phyloP scores from a whole-genome alignment of 2,329 filamentous ascomycete species.

The Myriosclerotinia scirpicola region DNA sequence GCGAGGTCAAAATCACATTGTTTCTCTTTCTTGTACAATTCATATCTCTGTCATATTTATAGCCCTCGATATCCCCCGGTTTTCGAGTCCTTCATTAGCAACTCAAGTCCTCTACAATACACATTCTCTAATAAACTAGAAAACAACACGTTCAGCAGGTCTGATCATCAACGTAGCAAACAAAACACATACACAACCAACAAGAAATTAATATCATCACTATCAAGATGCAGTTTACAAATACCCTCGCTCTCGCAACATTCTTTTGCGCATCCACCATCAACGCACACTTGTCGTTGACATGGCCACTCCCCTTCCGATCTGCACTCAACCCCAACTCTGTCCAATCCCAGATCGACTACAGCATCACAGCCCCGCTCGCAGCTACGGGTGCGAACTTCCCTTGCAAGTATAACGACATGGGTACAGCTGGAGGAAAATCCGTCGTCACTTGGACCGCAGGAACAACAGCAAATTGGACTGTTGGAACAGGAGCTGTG shows the following conservation, averaged over 20 bases:
- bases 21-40: neutral
- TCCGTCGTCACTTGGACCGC: constrained; percentile 48
- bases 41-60: neutral
- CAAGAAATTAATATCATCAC: neutral
- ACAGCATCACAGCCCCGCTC: constrained; percentile 28
- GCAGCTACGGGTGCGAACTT: constrained; percentile 21
- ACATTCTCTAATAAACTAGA: neutral
- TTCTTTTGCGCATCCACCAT: constrained; percentile 6
- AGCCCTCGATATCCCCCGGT: neutral
- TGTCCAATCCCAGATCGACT: constrained; percentile 20
- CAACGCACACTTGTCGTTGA: constrained; percentile 28
- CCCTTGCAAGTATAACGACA: constrained; percentile 41
- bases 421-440: constrained; percentile 20
- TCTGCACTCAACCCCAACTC: constrained; percentile 23
- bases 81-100: neutral
- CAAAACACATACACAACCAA: neutral
- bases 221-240: constrained; percentile 16
- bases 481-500: constrained; percentile 48
- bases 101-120: neutral
- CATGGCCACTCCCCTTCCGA: constrained; percentile 27
- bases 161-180: constrained; percentile 13
- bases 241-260: neutral
- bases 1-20: neutral
- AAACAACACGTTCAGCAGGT: constrained; percentile 18
- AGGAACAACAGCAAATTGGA: constrained; percentile 52